Evolutionary conservation across 106 monocot species (phyloP).

Genomic region (Ottelia alismoides): DNA sequence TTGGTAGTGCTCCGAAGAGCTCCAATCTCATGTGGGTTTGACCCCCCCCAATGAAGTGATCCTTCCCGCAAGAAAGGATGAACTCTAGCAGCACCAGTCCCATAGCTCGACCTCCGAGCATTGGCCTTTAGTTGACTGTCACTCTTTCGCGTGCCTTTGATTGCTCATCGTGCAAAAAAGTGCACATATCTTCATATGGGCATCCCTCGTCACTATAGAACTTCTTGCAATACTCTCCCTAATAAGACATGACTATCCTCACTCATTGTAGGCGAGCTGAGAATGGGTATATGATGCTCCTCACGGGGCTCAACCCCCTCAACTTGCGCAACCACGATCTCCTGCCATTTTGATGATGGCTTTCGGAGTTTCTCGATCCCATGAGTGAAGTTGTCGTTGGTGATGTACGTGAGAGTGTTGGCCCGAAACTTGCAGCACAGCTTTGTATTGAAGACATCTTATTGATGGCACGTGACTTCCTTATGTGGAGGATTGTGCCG

Average conservation of each 20-base stretch:
- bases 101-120: conserved; percentile 29
- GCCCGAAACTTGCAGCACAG: conserved; percentile 91
- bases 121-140: conserved; percentile 67
- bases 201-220: conserved; percentile 93
- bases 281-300: conserved; percentile 78
- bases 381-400: conserved; percentile 92
- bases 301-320: conserved; percentile 45
- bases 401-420: conserved; percentile 79
- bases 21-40: no score
- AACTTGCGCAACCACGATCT: conserved; percentile 73
- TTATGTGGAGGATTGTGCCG: no score
- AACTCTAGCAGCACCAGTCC: conserved; percentile 8
- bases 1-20: no score
- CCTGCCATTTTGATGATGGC: conserved; percentile 94
- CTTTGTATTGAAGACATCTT: conserved; percentile 99
- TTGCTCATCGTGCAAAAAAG: conserved; percentile 89
- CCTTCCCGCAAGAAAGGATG: no score
- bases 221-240: conserved; percentile 85
- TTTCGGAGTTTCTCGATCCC: conserved; percentile 92
- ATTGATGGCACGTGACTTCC: conserved; percentile 60
- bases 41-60: no score
- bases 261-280: conserved; percentile 18
- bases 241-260: conserved; percentile 60
- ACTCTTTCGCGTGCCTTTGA: conserved; percentile 84
- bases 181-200: conserved; percentile 80